Evolutionary conservation across 208 protist genomes (phyloP), one percentile per base, ranked within the genome.

Genomic region (Leishmania arabica): DNA sequence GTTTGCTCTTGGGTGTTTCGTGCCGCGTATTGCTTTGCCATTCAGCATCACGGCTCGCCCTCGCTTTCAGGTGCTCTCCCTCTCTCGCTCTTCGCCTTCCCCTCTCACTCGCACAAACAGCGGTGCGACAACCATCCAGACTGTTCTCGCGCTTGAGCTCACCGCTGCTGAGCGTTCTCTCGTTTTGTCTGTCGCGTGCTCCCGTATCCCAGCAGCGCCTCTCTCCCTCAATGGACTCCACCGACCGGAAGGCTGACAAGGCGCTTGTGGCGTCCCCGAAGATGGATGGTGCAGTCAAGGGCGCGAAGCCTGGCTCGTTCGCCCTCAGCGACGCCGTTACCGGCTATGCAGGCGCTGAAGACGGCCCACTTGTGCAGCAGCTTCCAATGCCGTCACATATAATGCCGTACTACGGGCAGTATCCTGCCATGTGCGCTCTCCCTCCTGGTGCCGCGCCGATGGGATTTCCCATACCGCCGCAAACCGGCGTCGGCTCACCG

Each of bases 391-490:
- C 81, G 21, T 53, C 79, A 40, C 78, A 60, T 2, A 74, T 79
- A 45, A 79, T 83, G 73, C 80, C 80, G 17, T 85, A 85, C 77
- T 81, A 82, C 45, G 77, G 77, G 19, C 82, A 81, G 77, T 85
- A 84, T 77, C 68, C 84, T 53, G 75, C 84, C n/a, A 74, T 87
- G 74, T 81, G 77, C 69, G 58, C 79, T 27, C 58, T 79, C 53
- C 72, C 78, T 2, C 75, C 82, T 17, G 78, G 81, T 8, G 69
- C 75, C 19, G 60, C 70, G 17, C 53, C 81, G 47, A 82, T 82
- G 79, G 79, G 76, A 40, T 82, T 84, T 66, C 54, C 81, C 15
- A 62, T 78, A 31, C 70, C 77, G 65, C 78, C 76, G 37, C 79
- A 56, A 15, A 74, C 51, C 8, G 71, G 64, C 21, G 19, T 40